These are phyloP conservation scores for Colletotrichum somersetense DNA, from an alignment of 2,329 filamentous ascomycete genomes.

Conservation along the genomic window DNA sequence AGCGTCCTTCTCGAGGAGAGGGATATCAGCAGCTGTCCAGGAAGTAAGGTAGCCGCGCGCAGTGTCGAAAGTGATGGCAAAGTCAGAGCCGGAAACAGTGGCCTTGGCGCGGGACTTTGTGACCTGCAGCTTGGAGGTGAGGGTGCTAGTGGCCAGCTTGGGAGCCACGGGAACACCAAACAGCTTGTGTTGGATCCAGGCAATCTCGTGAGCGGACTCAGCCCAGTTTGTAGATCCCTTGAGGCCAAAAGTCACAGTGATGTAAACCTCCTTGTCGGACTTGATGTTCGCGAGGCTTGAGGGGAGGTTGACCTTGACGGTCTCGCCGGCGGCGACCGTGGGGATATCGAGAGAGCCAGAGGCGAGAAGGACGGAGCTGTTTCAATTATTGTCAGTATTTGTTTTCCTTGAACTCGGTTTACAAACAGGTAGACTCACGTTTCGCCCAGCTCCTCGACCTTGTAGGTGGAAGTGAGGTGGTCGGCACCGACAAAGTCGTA, in stretches of 20 bases:
- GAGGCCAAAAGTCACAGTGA: slow-evolving; percentile 60
- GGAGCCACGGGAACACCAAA: slow-evolving; percentile 44
- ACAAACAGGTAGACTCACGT: slow-evolving; percentile 50
- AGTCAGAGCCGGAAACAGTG: slow-evolving; percentile 50
- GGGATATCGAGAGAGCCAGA: slow-evolving; percentile 58
- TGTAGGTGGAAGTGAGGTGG: slow-evolving; percentile 58
- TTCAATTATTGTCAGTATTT: slow-evolving; percentile 30
- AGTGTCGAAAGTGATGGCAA: slow-evolving; percentile 59
- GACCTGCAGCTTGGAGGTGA: slow-evolving; percentile 45
- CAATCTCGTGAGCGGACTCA: slow-evolving; percentile 64
- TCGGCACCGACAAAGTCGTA: slow-evolving; percentile 62
- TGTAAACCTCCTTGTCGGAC: slow-evolving; percentile 55
- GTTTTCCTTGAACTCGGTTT: background rate
- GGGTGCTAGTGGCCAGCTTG: slow-evolving; percentile 26
- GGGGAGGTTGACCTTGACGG: slow-evolving; percentile 51
- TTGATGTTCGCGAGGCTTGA: slow-evolving; percentile 46
- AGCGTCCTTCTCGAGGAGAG: slow-evolving; percentile 54
- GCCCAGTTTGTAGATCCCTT: slow-evolving; percentile 63
- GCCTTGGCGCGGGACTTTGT: slow-evolving; percentile 45
- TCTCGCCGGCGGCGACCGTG: slow-evolving; percentile 54
- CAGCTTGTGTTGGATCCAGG: slow-evolving; percentile 65
- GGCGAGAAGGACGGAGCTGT: slow-evolving; percentile 47
- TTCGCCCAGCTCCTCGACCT: slow-evolving; percentile 57
- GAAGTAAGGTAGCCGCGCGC: slow-evolving; percentile 57
- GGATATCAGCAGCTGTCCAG: slow-evolving; percentile 54